These are phyloP conservation scores for Fraxinus quadrangulata DNA, from an alignment of 257 asterid species.

Conservation along the genomic window DNA sequence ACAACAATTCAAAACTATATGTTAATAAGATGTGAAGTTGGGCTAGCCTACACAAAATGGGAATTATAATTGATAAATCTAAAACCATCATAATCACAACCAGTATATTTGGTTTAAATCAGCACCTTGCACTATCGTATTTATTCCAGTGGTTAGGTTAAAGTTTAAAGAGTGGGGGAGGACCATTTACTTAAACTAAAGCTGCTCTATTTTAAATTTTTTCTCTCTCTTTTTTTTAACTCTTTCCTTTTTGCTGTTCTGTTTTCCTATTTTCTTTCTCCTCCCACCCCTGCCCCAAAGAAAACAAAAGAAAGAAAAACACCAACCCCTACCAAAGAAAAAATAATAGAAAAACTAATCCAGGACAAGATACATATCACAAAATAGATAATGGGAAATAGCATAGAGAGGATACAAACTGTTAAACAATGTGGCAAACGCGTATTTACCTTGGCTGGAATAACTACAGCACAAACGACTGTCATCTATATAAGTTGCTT, in stretches of 20 bases:
- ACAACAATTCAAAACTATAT: slow-evolving; percentile 20
- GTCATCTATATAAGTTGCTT: slow-evolving; percentile 80
- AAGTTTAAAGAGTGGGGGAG: not conserved
- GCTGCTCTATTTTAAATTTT: too few relatives aligned
- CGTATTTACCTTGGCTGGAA: slow-evolving; percentile 63
- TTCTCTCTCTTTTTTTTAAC: too few relatives aligned
- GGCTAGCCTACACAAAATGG: not conserved
- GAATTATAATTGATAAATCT: not conserved
- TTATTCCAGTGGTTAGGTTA: not conserved
- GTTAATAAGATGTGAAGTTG: slow-evolving; percentile 2
- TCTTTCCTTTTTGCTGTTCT: not conserved
- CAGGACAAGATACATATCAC: not conserved
- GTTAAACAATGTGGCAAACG: not conserved
- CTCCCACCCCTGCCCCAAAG: not conserved
- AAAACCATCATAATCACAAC: not conserved
- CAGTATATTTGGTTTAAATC: not conserved
- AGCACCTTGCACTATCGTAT: not conserved
- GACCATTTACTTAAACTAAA: too few relatives aligned
- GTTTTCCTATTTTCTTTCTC: not conserved
- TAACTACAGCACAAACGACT: slow-evolving; percentile 74
- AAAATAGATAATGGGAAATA: not conserved
- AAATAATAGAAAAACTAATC: not conserved
- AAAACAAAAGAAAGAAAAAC: not conserved
- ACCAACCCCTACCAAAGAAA: not conserved
- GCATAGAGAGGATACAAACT: not conserved